phyloP scores from a whole-genome alignment of 768 basidiomycete genomes.

The Mycena galericulata region DNA sequence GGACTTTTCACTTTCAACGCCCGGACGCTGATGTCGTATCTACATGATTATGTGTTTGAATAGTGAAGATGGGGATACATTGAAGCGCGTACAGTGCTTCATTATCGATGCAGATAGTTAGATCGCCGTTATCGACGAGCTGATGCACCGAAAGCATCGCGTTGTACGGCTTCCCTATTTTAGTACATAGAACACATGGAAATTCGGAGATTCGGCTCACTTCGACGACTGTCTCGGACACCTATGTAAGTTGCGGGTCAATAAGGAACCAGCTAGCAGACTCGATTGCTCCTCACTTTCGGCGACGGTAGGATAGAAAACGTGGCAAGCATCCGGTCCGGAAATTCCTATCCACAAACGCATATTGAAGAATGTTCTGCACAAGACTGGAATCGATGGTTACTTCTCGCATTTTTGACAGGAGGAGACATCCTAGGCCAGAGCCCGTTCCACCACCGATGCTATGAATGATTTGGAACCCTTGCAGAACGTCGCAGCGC shows the following conservation, averaged over 20 bases:
- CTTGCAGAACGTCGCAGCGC: constrained; percentile 87
- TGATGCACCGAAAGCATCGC: constrained; percentile 88
- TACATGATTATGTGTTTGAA: constrained; percentile 39
- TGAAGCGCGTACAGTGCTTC: constrained; percentile 76
- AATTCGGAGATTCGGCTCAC: constrained; percentile 64
- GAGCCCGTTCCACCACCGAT: constrained; percentile 94
- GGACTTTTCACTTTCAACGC: constrained; percentile 76
- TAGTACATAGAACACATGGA: constrained; percentile 41
- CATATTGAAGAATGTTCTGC: not conserved
- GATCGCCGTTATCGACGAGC: constrained; percentile 88
- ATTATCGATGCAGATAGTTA: constrained; percentile 89
- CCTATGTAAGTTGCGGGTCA: constrained; percentile 40
- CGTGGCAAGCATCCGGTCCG: constrained; percentile 67
- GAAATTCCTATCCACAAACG: constrained; percentile 54
- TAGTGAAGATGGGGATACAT: constrained; percentile 3
- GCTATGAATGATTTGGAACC: constrained; percentile 90
- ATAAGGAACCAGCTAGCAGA: not conserved
- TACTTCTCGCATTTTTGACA: constrained; percentile 87
- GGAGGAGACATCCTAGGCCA: constrained; percentile 83
- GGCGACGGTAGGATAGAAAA: constrained; percentile 68
- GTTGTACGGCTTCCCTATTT: constrained; percentile 78
- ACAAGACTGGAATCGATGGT: constrained; percentile 23
- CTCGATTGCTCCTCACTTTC: constrained; percentile 46
- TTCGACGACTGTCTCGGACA: constrained; percentile 70
- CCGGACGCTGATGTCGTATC: constrained; percentile 78